phyloP scores from a whole-genome alignment of 306 rosid species.

The Dalbergia cultrata region DNA sequence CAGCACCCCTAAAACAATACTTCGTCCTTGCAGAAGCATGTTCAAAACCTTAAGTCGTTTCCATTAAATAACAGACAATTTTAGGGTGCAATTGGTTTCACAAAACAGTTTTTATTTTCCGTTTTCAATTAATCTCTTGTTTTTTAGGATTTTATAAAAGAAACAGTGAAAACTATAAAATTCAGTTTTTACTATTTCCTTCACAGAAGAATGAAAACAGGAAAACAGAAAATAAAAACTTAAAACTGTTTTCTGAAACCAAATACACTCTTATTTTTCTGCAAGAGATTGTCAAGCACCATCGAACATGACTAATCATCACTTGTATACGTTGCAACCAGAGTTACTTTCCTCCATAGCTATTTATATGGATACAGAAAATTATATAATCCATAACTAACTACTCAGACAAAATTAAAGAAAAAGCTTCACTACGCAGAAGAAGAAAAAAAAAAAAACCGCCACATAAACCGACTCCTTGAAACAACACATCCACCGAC shows the following conservation, averaged over 20 bases:
- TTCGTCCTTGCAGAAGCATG: conserved; percentile 21
- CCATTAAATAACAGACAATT: background rate
- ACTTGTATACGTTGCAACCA: background rate
- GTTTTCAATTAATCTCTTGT: too few species aligned
- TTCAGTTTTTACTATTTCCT: too few species aligned
- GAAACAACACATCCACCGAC: background rate
- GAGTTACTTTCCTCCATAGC: background rate
- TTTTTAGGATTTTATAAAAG: too few species aligned
- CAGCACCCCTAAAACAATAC: conserved; percentile 38
- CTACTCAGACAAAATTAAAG: conserved; percentile 17
- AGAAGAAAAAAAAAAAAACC: background rate
- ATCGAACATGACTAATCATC: background rate
- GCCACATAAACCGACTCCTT: background rate
- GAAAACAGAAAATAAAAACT: too few species aligned
- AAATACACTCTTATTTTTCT: background rate
- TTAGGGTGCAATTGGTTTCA: too few species aligned
- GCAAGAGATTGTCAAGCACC: conserved; percentile 13
- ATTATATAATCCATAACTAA: background rate
- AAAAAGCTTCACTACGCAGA: background rate
- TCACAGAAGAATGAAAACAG: too few species aligned
- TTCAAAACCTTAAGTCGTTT: conserved; percentile 10
- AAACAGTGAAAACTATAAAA: too few species aligned
- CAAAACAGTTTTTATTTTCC: too few species aligned
- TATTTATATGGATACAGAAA: background rate
- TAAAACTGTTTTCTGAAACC: too few species aligned